Base-by-base conservation (phyloP, 2,329 filamentous ascomycete genomes). In the Fusarium pseudoanthophilum region DNA sequence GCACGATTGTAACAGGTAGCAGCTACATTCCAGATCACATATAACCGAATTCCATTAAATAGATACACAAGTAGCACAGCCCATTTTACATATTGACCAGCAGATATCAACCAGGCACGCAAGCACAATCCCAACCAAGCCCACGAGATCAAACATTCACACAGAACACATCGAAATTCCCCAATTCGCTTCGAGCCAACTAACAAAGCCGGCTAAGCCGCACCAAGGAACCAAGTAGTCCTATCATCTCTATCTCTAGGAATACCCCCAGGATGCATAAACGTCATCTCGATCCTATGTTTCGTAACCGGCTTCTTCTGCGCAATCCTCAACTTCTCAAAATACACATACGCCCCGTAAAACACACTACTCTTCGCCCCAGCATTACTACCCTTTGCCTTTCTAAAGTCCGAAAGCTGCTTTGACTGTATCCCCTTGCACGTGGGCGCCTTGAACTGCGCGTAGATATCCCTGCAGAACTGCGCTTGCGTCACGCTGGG, bases 291-390 rank as follows among this genome's bases (percentile, higher is more conserved):
- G 9, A 34, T 16, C 1, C 26, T 26, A 32, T 69, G 52, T 11
- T 65, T 57, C 11, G 34, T 49, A 15, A 21, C 42, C 4, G 67
- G 59, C 4, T 69, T 69, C 4, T 53, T 53, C 30, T 69, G 67
- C 11, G 59, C 65, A 15, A 59, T 39, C 15, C 59, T 40, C 15
- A 69, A 15, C 40, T 69, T 69, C 18, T 69, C 65, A 39, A 69
- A 65, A 24, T 69, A 69, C 11, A 69, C 65, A 21, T 65, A 65
- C 15, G 59, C 65, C 4, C 52, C 40, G 4, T 69, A 65, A 24
- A 57, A 69, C 2, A 69, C 65, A 3, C 40, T 28, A 6, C 51
- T 59, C 14, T 69, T 69, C 0, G 59, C 67, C 8, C 67, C 67
- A 0, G 51, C n/a, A 14, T 68, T 45, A 6, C 26, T 11, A 0